Conservation (phyloP, 768 basidiomycete species). For the Hemileccinum rubropunctum region DNA sequence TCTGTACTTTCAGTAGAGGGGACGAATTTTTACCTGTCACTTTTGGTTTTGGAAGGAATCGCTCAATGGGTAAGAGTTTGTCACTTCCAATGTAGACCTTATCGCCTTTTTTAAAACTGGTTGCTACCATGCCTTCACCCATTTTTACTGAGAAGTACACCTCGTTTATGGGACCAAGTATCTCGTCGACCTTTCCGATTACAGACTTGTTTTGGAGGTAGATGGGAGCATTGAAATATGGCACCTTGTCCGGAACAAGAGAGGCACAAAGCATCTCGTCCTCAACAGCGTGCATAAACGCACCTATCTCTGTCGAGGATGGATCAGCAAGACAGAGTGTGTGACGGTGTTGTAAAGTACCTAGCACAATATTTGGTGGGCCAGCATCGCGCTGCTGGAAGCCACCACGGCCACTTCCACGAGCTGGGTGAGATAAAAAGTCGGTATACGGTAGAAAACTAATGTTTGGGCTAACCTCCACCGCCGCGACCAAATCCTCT, state of each 20-base stretch:
- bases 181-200: conserved; percentile 98
- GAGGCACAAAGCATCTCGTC: conserved; percentile 97
- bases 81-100: conserved; percentile 98
- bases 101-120: conserved; percentile 95
- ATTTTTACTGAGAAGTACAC: conserved; percentile 98
- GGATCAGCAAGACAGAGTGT: conserved; percentile 3
- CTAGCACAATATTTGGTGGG: conserved; percentile 77
- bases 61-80: conserved; percentile 92
- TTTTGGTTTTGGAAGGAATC: conserved; percentile 97
- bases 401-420: conserved; percentile 69
- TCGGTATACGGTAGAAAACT: background rate
- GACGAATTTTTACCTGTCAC: conserved; percentile 55
- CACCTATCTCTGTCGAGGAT: conserved; percentile 73
- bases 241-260: conserved; percentile 83
- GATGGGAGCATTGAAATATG: conserved; percentile 98
- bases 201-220: conserved; percentile 95
- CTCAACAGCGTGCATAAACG: conserved; percentile 93
- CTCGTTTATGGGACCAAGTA: conserved; percentile 98
- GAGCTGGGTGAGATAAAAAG: conserved; percentile 32
- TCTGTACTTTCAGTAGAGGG: conserved; percentile 1
- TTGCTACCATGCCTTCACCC: conserved; percentile 92
- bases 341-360: conserved; percentile 31
- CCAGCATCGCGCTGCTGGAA: conserved; percentile 70
- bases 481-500: conserved; percentile 54
- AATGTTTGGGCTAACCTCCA: conserved; percentile 36